Conservation (phyloP, 2,329 filamentous ascomycete species). For the Neonectria neomacrospora region DNA sequence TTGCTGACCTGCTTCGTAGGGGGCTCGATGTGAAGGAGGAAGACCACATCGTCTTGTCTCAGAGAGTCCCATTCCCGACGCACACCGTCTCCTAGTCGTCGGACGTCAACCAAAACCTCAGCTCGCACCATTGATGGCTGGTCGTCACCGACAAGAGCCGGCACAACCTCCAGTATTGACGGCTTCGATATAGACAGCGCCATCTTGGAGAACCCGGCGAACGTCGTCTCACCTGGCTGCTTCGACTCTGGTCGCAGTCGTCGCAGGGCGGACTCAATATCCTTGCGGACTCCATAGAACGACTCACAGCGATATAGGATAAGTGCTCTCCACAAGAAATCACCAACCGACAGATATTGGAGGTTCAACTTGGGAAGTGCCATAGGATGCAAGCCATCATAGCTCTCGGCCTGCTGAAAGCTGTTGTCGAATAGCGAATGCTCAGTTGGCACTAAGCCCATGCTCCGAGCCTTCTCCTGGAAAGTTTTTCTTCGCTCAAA, state of each 20-base stretch:
- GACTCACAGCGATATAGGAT: slow-evolving; percentile 89
- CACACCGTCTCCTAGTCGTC: slow-evolving; percentile 78
- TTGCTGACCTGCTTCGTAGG: slow-evolving; percentile 64
- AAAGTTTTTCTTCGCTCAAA: slow-evolving; percentile 86
- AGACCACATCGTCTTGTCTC: slow-evolving; percentile 88
- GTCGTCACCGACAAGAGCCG: slow-evolving; percentile 83
- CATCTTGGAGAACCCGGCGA: slow-evolving; percentile 91
- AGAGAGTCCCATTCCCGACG: slow-evolving; percentile 91
- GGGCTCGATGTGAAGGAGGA: slow-evolving; percentile 81
- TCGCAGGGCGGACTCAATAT: slow-evolving; percentile 85
- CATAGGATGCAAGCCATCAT: slow-evolving; percentile 87
- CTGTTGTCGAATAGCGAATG: slow-evolving; percentile 80
- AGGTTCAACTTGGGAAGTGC: slow-evolving; percentile 95
- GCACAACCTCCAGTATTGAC: slow-evolving; percentile 86
- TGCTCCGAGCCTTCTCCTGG: slow-evolving; percentile 77
- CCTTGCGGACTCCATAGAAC: slow-evolving; percentile 92
- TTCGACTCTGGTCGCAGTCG: slow-evolving; percentile 77
- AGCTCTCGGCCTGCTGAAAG: slow-evolving; percentile 83
- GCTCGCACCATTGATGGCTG: slow-evolving; percentile 87
- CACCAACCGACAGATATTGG: slow-evolving; percentile 93
- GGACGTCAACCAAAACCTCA: slow-evolving; percentile 87
- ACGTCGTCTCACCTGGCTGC: slow-evolving; percentile 74
- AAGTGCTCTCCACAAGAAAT: slow-evolving; percentile 97
- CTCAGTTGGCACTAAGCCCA: slow-evolving; percentile 88
- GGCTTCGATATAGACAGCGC: slow-evolving; percentile 87